Evolutionary conservation across 2,329 filamentous ascomycete genomes (phyloP), one percentile per base, ranked within the genome.

Genomic region (Stachybotrys chartarum): DNA sequence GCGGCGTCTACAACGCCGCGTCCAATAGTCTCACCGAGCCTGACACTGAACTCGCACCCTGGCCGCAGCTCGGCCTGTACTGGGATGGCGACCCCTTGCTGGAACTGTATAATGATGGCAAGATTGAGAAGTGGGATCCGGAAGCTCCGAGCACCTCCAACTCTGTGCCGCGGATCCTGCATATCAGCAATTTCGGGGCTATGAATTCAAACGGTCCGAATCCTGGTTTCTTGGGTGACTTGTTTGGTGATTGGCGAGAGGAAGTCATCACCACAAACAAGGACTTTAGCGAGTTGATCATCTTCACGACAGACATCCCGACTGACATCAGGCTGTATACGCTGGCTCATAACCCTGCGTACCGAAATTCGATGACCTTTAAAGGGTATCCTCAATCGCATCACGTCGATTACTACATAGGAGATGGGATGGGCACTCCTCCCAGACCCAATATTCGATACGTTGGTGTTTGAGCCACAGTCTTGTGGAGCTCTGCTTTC

Each of bases 361-460:
- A 64, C n/a, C 59, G 62, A 7, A 64, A 64, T 30, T 56, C 59
- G 12, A 57, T 64, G 59, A 64, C 62, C 0, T 53, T 64, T 11
- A 65, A 65, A 50, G 63, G 62, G 0, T 65, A 64, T 16, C 47
- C 60, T 18, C 60, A 65, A 56, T 59, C 57, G 12, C 60, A 62
- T 6, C 58, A 63, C 30, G 54, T 64, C 1, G 61, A 65, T 42
- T 65, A 63, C 32, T 63, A 58, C 48, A 52, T 64, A 1, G 59
- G 61, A 0, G 52, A 60, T 3, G 57, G 50, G 6, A 64, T 63
- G 60, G 30, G 53, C 17, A 54, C 50, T 31, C 61, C 59, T 6
- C 57, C 59, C 0, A 30, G 14, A 12, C 61, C 60, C 1, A 54
- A 59, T n/a, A 59, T 59, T 17, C 57, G 52, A 11, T 59, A 57